Percentiles rank a stretch among this genome's conserved stretches.
Evolutionary conservation across 2,329 filamentous ascomycete genomes (phyloP).

Genomic region (Teratosphaeria pseudoeucalypti): DNA sequence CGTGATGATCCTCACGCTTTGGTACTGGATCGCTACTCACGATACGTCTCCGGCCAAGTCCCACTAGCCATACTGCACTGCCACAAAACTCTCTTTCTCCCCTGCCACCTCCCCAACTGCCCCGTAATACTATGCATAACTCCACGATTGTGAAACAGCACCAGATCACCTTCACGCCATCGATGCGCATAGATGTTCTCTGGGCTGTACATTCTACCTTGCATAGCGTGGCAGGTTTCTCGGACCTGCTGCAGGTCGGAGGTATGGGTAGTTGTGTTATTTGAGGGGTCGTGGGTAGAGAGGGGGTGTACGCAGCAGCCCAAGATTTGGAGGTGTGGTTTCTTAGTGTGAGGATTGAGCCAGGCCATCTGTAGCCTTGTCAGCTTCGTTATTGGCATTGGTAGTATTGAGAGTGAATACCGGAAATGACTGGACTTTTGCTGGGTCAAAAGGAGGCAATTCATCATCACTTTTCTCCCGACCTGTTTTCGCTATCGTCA

Average conservation of each 20-base stretch:
- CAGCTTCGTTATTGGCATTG: background rate
- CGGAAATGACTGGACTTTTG: background rate
- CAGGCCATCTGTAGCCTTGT: background rate
- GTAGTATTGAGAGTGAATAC: background rate
- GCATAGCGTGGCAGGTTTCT: background rate
- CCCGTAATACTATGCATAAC: slow-evolving; percentile 25
- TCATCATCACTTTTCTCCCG: background rate
- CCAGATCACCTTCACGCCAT: slow-evolving; percentile 22
- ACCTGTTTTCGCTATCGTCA: slow-evolving; percentile 13
- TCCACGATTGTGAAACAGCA: slow-evolving; percentile 24
- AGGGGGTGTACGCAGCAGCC: background rate
- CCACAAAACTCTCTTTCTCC: slow-evolving; percentile 20
- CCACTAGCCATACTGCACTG: slow-evolving; percentile 7
- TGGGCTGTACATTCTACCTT: slow-evolving; percentile 8
- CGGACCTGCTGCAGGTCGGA: background rate
- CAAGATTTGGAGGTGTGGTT: background rate
- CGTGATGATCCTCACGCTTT: background rate
- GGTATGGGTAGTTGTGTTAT: background rate
- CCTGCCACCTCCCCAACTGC: slow-evolving; percentile 7
- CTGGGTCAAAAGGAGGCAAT: background rate
- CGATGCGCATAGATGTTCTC: slow-evolving; percentile 24
- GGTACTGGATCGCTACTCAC: too few relatives aligned
- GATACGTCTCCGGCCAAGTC: background rate
- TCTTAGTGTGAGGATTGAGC: background rate
- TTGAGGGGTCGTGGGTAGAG: background rate